Conservation (phyloP, 2,329 filamentous ascomycete genomes). For the Beauveria sp. region DNA sequence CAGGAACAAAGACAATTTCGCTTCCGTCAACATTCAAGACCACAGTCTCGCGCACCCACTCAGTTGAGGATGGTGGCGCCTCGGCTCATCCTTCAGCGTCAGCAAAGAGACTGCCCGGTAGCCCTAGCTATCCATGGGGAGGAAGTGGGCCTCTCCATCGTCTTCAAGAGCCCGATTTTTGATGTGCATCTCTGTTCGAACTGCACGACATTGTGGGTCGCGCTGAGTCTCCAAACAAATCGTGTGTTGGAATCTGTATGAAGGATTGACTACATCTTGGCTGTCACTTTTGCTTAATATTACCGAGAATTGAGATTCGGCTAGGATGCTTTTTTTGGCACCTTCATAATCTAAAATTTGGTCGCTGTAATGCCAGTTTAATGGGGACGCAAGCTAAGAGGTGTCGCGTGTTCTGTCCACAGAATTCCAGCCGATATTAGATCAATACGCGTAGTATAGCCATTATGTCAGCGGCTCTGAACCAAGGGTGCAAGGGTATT, state of each 20-base stretch:
- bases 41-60: slow-evolving; percentile 13
- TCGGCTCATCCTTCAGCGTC: slow-evolving; percentile 16
- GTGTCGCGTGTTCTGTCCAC: neutral
- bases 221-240: neutral
- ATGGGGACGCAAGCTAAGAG: neutral
- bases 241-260: slow-evolving; percentile 2
- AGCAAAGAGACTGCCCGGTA: slow-evolving; percentile 19
- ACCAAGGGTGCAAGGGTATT: neutral
- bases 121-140: slow-evolving; percentile 30
- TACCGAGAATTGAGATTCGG: neutral
- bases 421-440: neutral
- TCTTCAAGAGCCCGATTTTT: slow-evolving; percentile 21
- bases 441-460: neutral
- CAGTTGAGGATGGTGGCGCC: neutral
- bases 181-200: neutral
- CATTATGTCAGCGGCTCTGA: neutral
- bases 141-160: slow-evolving; percentile 28
- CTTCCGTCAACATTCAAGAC: slow-evolving; percentile 16
- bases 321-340: neutral
- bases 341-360: neutral
- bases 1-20: slow-evolving; percentile 7
- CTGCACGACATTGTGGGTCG: neutral
- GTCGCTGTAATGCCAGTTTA: neutral
- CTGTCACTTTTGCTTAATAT: neutral
- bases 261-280: neutral